Evolutionary conservation across 1,284 basidiomycete genomes (phyloP).

Genomic region (Agroathelia rolfsii): DNA sequence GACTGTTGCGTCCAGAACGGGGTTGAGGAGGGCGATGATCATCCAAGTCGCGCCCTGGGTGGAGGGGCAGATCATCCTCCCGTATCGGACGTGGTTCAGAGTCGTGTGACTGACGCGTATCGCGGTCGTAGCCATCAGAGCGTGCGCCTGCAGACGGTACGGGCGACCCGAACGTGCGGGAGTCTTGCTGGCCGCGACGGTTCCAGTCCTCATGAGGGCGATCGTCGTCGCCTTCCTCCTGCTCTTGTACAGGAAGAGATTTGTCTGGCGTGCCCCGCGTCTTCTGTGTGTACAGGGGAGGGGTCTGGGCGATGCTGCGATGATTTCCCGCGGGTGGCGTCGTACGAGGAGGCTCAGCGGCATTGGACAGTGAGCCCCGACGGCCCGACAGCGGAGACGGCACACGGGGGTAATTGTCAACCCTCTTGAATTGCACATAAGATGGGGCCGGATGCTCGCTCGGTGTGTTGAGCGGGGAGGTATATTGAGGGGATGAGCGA

Average conservation of each 20-base stretch:
- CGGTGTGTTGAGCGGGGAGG: slow-evolving; percentile 39
- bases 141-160: no score
- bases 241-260: slow-evolving; percentile 69
- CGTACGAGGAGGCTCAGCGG: slow-evolving; percentile 28
- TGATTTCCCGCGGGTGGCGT: slow-evolving; percentile 32
- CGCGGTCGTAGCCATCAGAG: slow-evolving; percentile 15
- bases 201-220: slow-evolving; percentile 21
- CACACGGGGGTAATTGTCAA: slow-evolving; percentile 29
- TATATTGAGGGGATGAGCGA: slow-evolving; percentile 42
- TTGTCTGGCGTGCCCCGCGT: slow-evolving; percentile 61
- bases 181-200: slow-evolving; percentile 16
- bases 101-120: slow-evolving; percentile 24
- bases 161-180: no score
- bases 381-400: slow-evolving; percentile 25
- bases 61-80: slow-evolving; percentile 36
- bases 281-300: slow-evolving; percentile 42
- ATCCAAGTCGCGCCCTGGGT: slow-evolving; percentile 35
- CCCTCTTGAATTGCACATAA: slow-evolving; percentile 42
- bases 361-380: slow-evolving; percentile 22
- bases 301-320: slow-evolving; percentile 43
- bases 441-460: slow-evolving; percentile 36
- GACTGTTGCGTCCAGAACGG: slow-evolving; percentile 22
- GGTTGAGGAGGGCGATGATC: slow-evolving; percentile 20
- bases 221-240: slow-evolving; percentile 54
- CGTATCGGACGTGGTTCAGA: slow-evolving; percentile 22